Conservation (phyloP, 306 rosid species). For the Quillaja saponaria region DNA sequence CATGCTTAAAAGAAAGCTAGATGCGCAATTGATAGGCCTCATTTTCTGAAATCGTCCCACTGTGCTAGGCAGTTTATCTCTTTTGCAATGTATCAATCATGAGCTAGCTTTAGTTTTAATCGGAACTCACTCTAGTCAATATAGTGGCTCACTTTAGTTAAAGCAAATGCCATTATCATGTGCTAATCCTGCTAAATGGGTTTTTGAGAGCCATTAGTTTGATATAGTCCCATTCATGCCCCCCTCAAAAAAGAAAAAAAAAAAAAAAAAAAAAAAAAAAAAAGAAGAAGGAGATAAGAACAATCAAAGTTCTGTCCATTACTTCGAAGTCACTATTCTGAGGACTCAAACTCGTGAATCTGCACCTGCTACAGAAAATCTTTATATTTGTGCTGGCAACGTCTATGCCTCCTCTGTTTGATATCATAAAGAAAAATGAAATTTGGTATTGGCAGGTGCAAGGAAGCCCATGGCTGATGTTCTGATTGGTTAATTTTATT, state of each 20-base stretch:
- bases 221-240: not conserved
- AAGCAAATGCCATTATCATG: not conserved
- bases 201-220: not conserved
- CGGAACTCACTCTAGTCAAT: not conserved
- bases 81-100: conserved; percentile 10
- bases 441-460: not conserved
- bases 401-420: too few relatives aligned
- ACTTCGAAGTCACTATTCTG: not conserved
- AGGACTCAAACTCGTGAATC: not conserved
- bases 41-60: conserved; percentile 20
- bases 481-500: conserved; percentile 21
- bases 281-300: not conserved
- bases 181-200: not conserved
- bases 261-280: not conserved
- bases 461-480: not conserved
- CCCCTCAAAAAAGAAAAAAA: not conserved
- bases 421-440: not conserved
- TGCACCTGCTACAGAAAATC: not conserved
- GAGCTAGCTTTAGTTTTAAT: not conserved
- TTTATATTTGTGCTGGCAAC: not conserved
- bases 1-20: conserved; percentile 16
- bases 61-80: conserved; percentile 15
- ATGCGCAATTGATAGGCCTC: conserved; percentile 12
- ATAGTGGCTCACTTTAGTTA: not conserved
- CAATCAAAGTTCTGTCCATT: not conserved